Conservation (phyloP, 352 stramenopile genomes). For the Blastocystis sp. region DNA sequence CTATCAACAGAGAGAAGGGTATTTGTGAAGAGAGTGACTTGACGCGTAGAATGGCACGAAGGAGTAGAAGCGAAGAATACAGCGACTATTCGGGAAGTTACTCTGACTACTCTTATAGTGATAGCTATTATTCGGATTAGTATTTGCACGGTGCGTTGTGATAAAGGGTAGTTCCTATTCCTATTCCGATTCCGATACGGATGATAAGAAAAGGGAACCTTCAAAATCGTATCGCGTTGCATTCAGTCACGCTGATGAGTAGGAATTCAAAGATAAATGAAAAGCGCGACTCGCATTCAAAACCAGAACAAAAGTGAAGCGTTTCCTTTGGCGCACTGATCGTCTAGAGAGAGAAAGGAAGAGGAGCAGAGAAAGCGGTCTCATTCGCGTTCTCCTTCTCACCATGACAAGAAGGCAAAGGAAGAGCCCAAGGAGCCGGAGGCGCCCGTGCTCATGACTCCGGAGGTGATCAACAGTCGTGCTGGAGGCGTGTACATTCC, state of each 20-base stretch:
- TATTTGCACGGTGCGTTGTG: neutral
- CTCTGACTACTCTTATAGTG: conserved; percentile 60
- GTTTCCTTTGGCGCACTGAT: neutral
- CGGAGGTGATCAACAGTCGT: conserved; percentile 77
- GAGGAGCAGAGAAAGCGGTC: neutral
- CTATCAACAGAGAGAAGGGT: too few relatives aligned
- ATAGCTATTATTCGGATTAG: conserved; percentile 63
- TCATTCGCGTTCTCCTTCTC: neutral
- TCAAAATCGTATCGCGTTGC: neutral
- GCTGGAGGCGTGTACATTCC: conserved; percentile 89
- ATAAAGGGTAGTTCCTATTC: conserved; percentile 64
- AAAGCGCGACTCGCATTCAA: neutral
- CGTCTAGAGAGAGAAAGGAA: neutral
- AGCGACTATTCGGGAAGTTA: conserved; percentile 56
- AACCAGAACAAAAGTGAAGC: neutral
- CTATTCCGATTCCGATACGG: conserved; percentile 46
- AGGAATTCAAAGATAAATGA: neutral
- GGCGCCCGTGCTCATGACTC: conserved; percentile 34
- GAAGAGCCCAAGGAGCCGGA: neutral
- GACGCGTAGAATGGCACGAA: conserved; percentile 27
- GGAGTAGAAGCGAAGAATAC: conserved; percentile 39
- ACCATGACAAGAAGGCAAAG: neutral
- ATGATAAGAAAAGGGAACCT: conserved; percentile 32
- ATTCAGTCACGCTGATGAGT: neutral
- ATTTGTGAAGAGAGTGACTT: too few relatives aligned